These are phyloP conservation scores for Sclerospora graminicola DNA, from an alignment of 352 stramenopile species.

Conservation along the genomic window DNA sequence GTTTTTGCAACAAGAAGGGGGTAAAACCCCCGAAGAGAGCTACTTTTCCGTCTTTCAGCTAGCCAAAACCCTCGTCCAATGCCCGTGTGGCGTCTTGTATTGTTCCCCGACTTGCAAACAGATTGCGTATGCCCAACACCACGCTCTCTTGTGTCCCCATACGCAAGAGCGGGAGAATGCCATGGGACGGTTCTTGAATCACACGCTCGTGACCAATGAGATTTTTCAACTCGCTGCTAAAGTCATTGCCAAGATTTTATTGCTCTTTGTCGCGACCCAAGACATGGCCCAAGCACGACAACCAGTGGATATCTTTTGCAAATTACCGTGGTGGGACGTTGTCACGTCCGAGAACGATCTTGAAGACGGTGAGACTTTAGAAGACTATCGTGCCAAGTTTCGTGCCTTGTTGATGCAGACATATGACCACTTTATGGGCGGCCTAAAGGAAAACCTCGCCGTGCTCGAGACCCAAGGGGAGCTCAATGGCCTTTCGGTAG, in stretches of 20 bases:
- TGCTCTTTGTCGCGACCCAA: slow-evolving; percentile 43
- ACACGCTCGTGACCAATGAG: slow-evolving; percentile 86
- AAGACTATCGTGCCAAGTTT: slow-evolving; percentile 59
- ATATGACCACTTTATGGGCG: slow-evolving; percentile 36
- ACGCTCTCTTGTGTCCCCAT: slow-evolving; percentile 67
- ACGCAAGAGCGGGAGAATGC: slow-evolving; percentile 29
- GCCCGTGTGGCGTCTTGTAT: slow-evolving; percentile 71
- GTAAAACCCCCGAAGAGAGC: slow-evolving; percentile 50
- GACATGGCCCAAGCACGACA: slow-evolving; percentile 39
- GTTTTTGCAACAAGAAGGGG: slow-evolving; percentile 55
- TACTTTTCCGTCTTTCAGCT: slow-evolving; percentile 65
- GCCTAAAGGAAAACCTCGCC: slow-evolving; percentile 44
- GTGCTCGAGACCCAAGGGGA: slow-evolving; percentile 32
- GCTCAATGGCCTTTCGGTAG: slow-evolving; percentile 45
- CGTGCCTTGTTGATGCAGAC: slow-evolving; percentile 49
- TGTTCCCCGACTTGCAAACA: slow-evolving; percentile 73
- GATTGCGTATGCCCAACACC: slow-evolving; percentile 56
- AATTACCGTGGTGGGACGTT: slow-evolving; percentile 88
- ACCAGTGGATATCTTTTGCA: slow-evolving; percentile 84
- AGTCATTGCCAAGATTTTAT: slow-evolving; percentile 68
- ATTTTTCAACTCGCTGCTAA: slow-evolving; percentile 89
- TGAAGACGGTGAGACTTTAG: slow-evolving; percentile 46
- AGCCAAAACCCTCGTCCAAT: slow-evolving; percentile 42
- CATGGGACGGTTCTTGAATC: slow-evolving; percentile 74
- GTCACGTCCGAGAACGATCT: slow-evolving; percentile 59